Base-by-base conservation (phyloP, 495 filamentous ascomycete genomes). In the Tuber magnatum region DNA sequence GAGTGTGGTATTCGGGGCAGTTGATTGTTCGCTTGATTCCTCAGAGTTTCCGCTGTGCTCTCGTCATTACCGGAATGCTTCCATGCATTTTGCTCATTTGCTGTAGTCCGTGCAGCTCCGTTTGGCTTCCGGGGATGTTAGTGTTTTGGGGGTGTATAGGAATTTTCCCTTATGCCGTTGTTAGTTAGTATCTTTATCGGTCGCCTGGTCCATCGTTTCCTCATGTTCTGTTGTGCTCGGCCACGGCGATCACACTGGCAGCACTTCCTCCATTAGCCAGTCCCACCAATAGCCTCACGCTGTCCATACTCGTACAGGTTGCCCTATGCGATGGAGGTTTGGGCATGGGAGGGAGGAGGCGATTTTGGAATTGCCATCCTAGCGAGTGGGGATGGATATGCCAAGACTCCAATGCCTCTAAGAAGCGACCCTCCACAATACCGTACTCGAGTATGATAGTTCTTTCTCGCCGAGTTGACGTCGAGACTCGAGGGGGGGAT, bases 391-490 rank as follows among this genome's bases (percentile, higher is more conserved):
- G 16, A 65, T 65, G 28, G 16, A 65, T 65, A 32, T 28, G 56
- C 56, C 56, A 35, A 65, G 56, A 35, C 12, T 65, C 56, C 56
- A 65, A 35, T 65, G 14, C 28, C 4, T 65, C 32, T 65, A 35
- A 28, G 56, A 35, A 35, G 56, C 56, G 28, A 65, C 56, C 56
- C 56, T 65, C 56, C 56, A 65, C 56, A 65, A 61, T 61, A 61
- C 51, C 0, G 28, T 7, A 35, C 10, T 10, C 7, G 39, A 40
- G 28, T 65, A 18, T 35, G 12, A 32, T n/a, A 10, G 16, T 28
- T 65, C 28, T 65, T n/a, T 32, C 51, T 16, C 14, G 14, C 1
- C 7, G 28, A 28, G 28, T 35, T 20, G 56, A 65, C 2, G 56
- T 65, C 56, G 56, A 35, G 14, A 32, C 28, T 65, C 28, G 12